These are phyloP conservation scores for Leishmania lainsoni DNA, from an alignment of 208 protist species.

Conservation along the genomic window DNA sequence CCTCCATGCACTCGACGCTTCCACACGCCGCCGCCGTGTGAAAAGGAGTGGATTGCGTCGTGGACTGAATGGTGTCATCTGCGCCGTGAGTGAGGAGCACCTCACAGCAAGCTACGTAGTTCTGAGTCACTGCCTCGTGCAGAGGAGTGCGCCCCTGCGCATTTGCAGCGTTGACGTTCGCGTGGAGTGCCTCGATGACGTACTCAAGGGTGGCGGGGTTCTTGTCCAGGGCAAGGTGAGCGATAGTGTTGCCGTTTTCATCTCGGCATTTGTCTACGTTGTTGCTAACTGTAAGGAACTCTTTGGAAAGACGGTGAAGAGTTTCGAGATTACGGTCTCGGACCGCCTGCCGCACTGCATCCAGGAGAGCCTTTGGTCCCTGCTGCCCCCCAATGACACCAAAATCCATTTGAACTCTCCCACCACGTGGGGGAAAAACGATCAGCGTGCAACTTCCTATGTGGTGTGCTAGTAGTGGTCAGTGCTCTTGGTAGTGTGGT, in stretches of 20 bases:
- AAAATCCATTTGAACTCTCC: slow-evolving; percentile 28
- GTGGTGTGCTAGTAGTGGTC: neutral
- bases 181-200: slow-evolving; percentile 66
- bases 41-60: slow-evolving; percentile 89
- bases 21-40: slow-evolving; percentile 89
- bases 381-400: slow-evolving; percentile 82
- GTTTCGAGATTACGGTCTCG: slow-evolving; percentile 69
- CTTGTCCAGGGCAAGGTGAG: slow-evolving; percentile 79
- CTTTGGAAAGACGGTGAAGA: slow-evolving; percentile 59
- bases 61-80: slow-evolving; percentile 80
- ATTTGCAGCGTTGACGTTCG: slow-evolving; percentile 77
- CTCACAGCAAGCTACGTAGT: slow-evolving; percentile 83
- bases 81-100: slow-evolving; percentile 81
- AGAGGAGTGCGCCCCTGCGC: slow-evolving; percentile 87
- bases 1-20: slow-evolving; percentile 90
- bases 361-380: slow-evolving; percentile 84
- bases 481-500: neutral
- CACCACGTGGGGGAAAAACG: neutral
- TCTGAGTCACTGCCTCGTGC: slow-evolving; percentile 86
- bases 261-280: slow-evolving; percentile 89
- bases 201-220: slow-evolving; percentile 67
- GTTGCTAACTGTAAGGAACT: slow-evolving; percentile 77
- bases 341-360: slow-evolving; percentile 75
- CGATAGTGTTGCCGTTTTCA: slow-evolving; percentile 84
- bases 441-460: neutral